Evolutionary conservation across 2,329 filamentous ascomycete genomes (phyloP).

Genomic region (Teratosphaeria zuluensis): DNA sequence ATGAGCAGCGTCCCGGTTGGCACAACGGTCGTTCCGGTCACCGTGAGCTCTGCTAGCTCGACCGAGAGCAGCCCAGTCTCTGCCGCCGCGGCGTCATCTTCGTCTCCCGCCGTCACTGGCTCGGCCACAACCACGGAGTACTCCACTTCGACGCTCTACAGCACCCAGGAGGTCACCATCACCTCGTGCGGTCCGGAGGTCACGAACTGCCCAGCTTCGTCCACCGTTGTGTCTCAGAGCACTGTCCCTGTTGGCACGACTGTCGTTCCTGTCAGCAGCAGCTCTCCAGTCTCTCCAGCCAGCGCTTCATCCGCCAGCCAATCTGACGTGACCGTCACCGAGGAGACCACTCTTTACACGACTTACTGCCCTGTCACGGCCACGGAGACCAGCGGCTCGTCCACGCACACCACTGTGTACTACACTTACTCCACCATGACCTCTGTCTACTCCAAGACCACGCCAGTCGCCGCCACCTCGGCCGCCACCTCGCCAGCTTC

Average conservation of each 20-base stretch:
- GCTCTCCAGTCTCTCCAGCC: constrained; percentile 53
- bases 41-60: constrained; percentile 53
- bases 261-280: constrained; percentile 57
- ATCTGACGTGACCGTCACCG: constrained; percentile 39
- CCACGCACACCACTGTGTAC: constrained; percentile 5
- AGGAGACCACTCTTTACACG: constrained; percentile 6
- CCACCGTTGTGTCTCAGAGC: constrained; percentile 16
- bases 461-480: neutral
- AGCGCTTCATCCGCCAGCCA: constrained; percentile 66
- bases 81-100: neutral
- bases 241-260: constrained; percentile 30
- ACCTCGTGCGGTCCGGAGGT: constrained; percentile 31
- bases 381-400: neutral
- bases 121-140: neutral
- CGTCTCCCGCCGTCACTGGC: neutral
- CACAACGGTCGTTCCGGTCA: constrained; percentile 49
- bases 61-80: neutral
- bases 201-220: constrained; percentile 29
- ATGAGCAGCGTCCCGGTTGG: constrained; percentile 25
- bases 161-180: constrained; percentile 34
- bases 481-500: neutral
- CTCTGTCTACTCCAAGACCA: neutral
- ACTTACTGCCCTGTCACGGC: constrained; percentile 6
- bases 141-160: constrained; percentile 26
- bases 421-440: constrained; percentile 9